Conservation (phyloP, 202 grass and related monocot species). For the Tripidium arundinaceum region DNA sequence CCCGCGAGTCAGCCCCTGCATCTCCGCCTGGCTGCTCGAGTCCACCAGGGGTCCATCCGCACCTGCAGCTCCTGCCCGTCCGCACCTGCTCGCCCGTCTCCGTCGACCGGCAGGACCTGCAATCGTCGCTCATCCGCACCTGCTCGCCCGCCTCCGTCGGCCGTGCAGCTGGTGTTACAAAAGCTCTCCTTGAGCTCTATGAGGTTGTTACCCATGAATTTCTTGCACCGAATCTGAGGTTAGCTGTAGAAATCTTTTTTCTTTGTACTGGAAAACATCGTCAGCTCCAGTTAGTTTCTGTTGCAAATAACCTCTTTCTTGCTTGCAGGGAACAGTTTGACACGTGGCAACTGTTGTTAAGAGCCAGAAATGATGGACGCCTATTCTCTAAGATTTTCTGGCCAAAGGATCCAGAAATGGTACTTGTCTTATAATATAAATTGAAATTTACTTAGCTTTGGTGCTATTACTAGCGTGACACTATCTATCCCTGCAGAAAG, state of each 20-base stretch:
- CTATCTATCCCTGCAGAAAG: constrained; percentile 55
- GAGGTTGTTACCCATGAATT: constrained; percentile 88
- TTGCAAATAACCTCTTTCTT: constrained; percentile 26
- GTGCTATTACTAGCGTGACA: not conserved
- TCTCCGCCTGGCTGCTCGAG: no score
- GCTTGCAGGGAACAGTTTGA: constrained; percentile 83
- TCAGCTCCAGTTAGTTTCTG: constrained; percentile 11
- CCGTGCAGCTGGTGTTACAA: constrained; percentile 71
- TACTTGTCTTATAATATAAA: constrained; percentile 25
- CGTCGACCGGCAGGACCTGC: no score
- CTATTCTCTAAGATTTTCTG: constrained; percentile 82
- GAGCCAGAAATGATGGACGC: constrained; percentile 69
- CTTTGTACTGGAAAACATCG: constrained; percentile 21
- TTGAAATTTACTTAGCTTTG: constrained; percentile 7
- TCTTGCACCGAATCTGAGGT: constrained; percentile 69
- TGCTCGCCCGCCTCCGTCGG: not conserved
- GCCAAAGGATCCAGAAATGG: constrained; percentile 76
- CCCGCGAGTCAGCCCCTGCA: no score
- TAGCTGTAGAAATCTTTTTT: constrained; percentile 2
- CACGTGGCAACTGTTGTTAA: constrained; percentile 76
- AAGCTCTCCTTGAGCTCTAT: constrained; percentile 76
- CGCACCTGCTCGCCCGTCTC: no score
- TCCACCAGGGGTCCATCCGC: no score
- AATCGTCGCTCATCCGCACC: no score
- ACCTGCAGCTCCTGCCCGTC: no score